Evolutionary conservation across 257 asterid genomes (phyloP).

Genomic region (Jacaranda mimosifolia): DNA sequence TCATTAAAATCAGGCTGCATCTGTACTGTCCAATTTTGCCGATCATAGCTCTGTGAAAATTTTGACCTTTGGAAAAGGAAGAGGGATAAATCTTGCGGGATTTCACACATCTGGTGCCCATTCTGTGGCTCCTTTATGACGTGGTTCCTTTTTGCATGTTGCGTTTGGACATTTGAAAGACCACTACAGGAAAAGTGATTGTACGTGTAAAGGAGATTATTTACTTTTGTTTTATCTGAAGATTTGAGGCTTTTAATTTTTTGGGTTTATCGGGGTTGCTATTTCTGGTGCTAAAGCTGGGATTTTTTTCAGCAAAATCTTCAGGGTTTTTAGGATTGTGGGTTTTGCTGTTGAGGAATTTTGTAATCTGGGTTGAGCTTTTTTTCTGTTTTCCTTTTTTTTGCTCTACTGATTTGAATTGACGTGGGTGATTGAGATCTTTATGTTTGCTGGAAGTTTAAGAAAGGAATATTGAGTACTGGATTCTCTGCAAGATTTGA

Average conservation of each 20-base stretch:
- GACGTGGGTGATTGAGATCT: slow-evolving; percentile 31
- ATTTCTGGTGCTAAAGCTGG: slow-evolving; percentile 34
- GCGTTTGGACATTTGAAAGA: background rate
- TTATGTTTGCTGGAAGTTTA: slow-evolving; percentile 25
- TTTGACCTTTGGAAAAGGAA: background rate
- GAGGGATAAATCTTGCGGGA: slow-evolving; percentile 2
- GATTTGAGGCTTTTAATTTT: slow-evolving; percentile 34
- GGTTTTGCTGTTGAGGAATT: background rate
- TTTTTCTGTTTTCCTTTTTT: background rate
- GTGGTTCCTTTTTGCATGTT: background rate
- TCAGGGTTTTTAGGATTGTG: slow-evolving; percentile 12
- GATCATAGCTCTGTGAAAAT: slow-evolving; percentile 15
- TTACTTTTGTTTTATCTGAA: slow-evolving; percentile 16
- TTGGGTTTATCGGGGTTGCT: slow-evolving; percentile 23
- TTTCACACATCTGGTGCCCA: slow-evolving; percentile 23
- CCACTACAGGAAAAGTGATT: slow-evolving; percentile 30
- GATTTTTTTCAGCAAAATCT: slow-evolving; percentile 15
- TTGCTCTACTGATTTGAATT: slow-evolving; percentile 16
- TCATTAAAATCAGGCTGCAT: slow-evolving; percentile 32
- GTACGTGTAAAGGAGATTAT: slow-evolving; percentile 24
- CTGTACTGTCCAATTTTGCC: slow-evolving; percentile 31
- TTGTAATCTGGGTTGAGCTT: slow-evolving; percentile 33
- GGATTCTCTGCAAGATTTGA: slow-evolving; percentile 37
- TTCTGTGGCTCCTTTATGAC: slow-evolving; percentile 17
- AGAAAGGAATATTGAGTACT: slow-evolving; percentile 21